These are phyloP conservation scores for Hemisphaericaspora xylanilytica DNA, from an alignment of 1,139 yeast genomes.

Conservation along the genomic window DNA sequence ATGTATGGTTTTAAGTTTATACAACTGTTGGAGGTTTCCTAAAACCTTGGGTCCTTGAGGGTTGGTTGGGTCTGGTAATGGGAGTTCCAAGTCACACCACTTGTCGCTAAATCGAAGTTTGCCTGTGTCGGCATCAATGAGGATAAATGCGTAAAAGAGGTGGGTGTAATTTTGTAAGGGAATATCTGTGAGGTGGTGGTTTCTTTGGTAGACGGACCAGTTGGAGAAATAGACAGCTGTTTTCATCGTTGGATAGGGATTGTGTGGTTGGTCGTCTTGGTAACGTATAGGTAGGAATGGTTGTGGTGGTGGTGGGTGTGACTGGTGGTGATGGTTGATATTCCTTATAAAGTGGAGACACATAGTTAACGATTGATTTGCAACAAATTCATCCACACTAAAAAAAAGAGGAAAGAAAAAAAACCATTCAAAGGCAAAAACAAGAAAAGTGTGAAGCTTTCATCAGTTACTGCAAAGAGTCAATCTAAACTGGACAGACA, in stretches of 20 bases:
- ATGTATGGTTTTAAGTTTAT: conserved; percentile 44
- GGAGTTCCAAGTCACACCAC: conserved; percentile 65
- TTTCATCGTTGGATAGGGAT: conserved; percentile 10
- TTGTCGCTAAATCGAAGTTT: conserved; percentile 53
- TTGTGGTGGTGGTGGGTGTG: background rate
- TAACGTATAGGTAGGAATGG: too few species aligned
- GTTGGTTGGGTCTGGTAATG: conserved; percentile 19
- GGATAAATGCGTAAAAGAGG: conserved; percentile 74
- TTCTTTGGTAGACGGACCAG: conserved; percentile 74
- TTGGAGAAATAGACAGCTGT: conserved; percentile 40
- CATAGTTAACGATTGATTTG: background rate
- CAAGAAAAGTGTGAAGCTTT: too few species aligned
- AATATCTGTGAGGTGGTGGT: conserved; percentile 65
- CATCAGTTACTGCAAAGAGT: too few species aligned
- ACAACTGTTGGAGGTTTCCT: conserved; percentile 61
- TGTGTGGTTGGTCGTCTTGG: too few species aligned
- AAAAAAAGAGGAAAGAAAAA: background rate
- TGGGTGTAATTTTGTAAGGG: conserved; percentile 60
- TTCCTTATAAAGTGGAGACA: too few species aligned
- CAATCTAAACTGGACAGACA: too few species aligned
- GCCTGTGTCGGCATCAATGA: conserved; percentile 55
- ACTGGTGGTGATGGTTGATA: background rate
- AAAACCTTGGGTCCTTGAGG: conserved; percentile 20
- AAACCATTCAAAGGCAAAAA: conserved; percentile 2
- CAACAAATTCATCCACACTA: too few species aligned